These are phyloP conservation scores for Mycena indigotica DNA, from an alignment of 768 basidiomycete genomes.

Conservation along the genomic window DNA sequence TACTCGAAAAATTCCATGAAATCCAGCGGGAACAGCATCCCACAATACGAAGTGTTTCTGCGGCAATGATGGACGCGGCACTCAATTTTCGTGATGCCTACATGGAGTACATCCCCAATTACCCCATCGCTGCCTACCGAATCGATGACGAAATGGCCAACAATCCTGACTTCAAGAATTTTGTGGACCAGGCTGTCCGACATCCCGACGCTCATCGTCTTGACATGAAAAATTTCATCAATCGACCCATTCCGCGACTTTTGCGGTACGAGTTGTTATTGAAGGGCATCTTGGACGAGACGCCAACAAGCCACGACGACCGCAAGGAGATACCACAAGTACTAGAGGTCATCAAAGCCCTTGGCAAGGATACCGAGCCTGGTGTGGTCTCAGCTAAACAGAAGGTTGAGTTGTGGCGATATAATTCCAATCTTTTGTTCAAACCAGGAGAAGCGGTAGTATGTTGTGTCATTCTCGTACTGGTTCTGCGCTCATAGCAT, in stretches of 20 bases:
- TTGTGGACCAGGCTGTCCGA: slow-evolving; percentile 67
- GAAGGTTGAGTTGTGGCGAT: slow-evolving; percentile 89
- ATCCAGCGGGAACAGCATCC: slow-evolving; percentile 90
- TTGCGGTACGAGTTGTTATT: slow-evolving; percentile 89
- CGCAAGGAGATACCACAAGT: slow-evolving; percentile 82
- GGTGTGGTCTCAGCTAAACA: slow-evolving; percentile 86
- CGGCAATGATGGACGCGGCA: slow-evolving; percentile 83
- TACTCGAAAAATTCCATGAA: slow-evolving; percentile 81
- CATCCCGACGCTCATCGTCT: slow-evolving; percentile 79
- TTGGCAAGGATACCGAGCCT: slow-evolving; percentile 86
- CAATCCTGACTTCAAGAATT: slow-evolving; percentile 77
- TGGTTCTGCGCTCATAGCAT: neutral
- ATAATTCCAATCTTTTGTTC: slow-evolving; percentile 76
- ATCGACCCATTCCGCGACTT: slow-evolving; percentile 87
- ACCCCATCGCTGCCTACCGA: slow-evolving; percentile 86
- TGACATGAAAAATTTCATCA: slow-evolving; percentile 94
- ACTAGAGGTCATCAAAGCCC: slow-evolving; percentile 80
- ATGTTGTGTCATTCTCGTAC: slow-evolving; percentile 22
- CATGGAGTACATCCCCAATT: slow-evolving; percentile 88
- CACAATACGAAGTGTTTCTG: slow-evolving; percentile 75
- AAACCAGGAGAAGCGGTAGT: slow-evolving; percentile 76
- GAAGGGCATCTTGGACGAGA: slow-evolving; percentile 76
- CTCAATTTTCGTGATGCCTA: slow-evolving; percentile 92
- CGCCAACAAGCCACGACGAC: slow-evolving; percentile 77
- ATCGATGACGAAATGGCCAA: slow-evolving; percentile 87